A percentile compares a stretch with the other conserved stretches of the same genome.
Conservation (phyloP, 129 eudicot species). For the Smallanthus sonchifolius region DNA sequence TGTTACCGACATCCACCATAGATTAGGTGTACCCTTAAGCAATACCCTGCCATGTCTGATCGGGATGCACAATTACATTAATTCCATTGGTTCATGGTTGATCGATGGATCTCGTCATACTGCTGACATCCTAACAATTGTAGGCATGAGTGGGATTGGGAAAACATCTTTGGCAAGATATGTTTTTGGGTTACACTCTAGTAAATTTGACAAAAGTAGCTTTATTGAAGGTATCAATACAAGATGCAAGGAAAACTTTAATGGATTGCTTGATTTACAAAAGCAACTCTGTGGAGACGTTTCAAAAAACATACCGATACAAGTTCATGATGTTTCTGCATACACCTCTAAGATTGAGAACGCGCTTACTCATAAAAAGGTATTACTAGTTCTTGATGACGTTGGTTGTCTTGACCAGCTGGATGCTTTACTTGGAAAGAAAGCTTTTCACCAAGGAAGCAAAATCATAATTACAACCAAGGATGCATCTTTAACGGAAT, state of each 20-base stretch:
- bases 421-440: background rate
- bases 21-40: background rate
- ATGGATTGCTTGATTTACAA: conserved; percentile 22
- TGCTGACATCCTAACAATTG: background rate
- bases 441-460: conserved; percentile 18
- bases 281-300: conserved; percentile 21
- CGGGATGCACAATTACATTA: conserved; percentile 15
- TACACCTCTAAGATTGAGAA: conserved; percentile 13
- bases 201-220: conserved; percentile 13
- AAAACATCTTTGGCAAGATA: conserved; percentile 25
- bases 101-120: background rate
- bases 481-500: background rate
- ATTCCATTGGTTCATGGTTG: conserved; percentile 25
- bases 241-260: background rate
- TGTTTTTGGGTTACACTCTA: background rate
- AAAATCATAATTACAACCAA: conserved; percentile 33
- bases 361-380: background rate
- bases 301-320: background rate
- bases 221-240: conserved; percentile 15
- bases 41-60: conserved; percentile 1
- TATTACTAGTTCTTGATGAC: conserved; percentile 28
- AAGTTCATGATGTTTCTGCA: background rate
- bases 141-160: conserved; percentile 34
- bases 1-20: background rate
- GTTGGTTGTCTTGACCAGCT: background rate